These are phyloP conservation scores for Colletotrichum sp. DNA, from an alignment of 2,329 filamentous ascomycete genomes.

Conservation along the genomic window DNA sequence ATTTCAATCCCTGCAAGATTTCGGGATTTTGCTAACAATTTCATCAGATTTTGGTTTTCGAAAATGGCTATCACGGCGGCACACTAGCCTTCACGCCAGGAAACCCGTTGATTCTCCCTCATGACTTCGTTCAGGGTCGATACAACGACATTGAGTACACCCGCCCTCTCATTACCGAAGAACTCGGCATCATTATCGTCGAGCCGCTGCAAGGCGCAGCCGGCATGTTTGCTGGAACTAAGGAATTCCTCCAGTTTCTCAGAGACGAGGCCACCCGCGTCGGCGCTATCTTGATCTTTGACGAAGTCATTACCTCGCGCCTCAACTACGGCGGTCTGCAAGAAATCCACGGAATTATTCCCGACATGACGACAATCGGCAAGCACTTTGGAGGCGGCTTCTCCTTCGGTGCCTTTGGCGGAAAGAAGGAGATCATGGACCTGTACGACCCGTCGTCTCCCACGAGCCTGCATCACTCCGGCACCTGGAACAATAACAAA, in stretches of 20 bases:
- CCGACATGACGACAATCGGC: constrained; percentile 68
- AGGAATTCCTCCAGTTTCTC: constrained; percentile 45
- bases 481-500: constrained; percentile 22
- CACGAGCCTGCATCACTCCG: constrained; percentile 20
- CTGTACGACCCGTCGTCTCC: constrained; percentile 55
- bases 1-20: fast-evolving
- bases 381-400: constrained; percentile 73
- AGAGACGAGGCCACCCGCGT: constrained; percentile 12
- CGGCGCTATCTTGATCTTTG: constrained; percentile 67
- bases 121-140: constrained; percentile 63
- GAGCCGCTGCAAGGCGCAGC: constrained; percentile 71
- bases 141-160: constrained; percentile 65
- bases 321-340: constrained; percentile 57
- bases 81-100: constrained; percentile 39
- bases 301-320: constrained; percentile 75
- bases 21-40: background rate
- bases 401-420: constrained; percentile 71
- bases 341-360: constrained; percentile 45
- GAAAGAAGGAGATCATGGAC: constrained; percentile 61
- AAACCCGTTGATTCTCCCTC: constrained; percentile 46
- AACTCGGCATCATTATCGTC: constrained; percentile 67
- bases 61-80: constrained; percentile 56
- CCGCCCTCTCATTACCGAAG: constrained; percentile 44
- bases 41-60: constrained; percentile 46
- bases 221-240: constrained; percentile 57